Percentiles rank a stretch among this genome's conserved stretches.
Conservation (phyloP, 2,329 filamentous ascomycete species). For the Phyllosticta citrichinensis region DNA sequence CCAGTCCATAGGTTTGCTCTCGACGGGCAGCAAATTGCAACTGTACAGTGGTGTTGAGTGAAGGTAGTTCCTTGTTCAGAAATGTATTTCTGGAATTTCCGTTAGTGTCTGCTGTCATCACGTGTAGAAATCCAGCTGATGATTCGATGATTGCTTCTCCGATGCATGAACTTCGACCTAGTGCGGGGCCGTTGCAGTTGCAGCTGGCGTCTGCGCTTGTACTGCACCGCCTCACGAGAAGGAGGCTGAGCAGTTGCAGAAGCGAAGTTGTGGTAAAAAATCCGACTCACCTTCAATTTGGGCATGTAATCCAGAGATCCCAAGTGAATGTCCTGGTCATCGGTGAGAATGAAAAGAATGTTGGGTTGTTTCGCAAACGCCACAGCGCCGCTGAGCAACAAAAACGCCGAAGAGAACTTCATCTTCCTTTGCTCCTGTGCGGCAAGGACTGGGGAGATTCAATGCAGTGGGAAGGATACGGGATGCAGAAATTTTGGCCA, state of each 20-base stretch:
- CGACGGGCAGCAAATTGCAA: slow-evolving; percentile 57
- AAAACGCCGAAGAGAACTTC: background rate
- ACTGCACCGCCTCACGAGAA: background rate
- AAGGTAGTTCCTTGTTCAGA: slow-evolving; percentile 50
- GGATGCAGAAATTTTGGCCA: background rate
- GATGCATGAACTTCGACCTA: background rate
- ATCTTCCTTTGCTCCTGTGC: background rate
- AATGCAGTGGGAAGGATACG: background rate
- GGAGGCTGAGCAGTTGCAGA: background rate
- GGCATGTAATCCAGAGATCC: slow-evolving; percentile 54
- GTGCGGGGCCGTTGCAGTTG: background rate
- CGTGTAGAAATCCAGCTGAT: background rate
- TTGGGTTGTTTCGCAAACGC: slow-evolving; percentile 30
- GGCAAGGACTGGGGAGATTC: background rate
- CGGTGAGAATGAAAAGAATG: slow-evolving; percentile 57
- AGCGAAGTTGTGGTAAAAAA: background rate
- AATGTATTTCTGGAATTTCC: slow-evolving; percentile 36
- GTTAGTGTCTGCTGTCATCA: background rate
- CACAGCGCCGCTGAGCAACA: slow-evolving; percentile 3
- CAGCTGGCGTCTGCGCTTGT: background rate
- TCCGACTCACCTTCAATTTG: slow-evolving; percentile 29
- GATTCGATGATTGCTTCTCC: background rate
- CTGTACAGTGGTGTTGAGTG: slow-evolving; percentile 55
- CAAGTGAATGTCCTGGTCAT: slow-evolving; percentile 57
- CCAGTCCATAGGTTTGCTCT: slow-evolving; percentile 57